A percentile compares a stretch with the other conserved stretches of the same genome.
Conservation (phyloP, 2,329 filamentous ascomycete genomes). For the Chaetothyriales sp. region DNA sequence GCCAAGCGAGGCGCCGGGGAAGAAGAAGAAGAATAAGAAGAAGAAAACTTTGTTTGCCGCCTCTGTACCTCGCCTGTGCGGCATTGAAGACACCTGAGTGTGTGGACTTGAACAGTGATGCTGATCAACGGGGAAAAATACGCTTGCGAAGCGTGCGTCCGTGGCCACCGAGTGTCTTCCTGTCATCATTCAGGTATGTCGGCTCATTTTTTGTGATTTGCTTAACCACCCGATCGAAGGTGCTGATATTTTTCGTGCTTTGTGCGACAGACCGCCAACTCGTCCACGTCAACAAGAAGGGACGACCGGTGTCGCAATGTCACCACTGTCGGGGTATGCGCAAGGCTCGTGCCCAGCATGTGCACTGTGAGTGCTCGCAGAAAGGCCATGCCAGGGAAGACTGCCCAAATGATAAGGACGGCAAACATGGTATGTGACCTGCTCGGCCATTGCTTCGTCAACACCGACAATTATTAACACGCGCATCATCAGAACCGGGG, state of each 20-base stretch:
- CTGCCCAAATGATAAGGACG: conserved; percentile 22
- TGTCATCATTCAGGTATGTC: conserved; percentile 85
- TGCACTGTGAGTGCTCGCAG: conserved; percentile 93
- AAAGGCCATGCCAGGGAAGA: conserved; percentile 40
- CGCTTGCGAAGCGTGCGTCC: conserved; percentile 94
- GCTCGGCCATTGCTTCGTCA: neutral
- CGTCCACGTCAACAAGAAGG: conserved; percentile 93
- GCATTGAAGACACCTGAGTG: neutral
- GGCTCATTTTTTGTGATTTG: conserved; percentile 12
- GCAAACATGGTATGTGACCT: conserved; percentile 20
- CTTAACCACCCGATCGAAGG: conserved; percentile 1
- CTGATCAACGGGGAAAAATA: conserved; percentile 92
- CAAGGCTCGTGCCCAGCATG: conserved; percentile 86
- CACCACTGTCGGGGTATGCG: conserved; percentile 89
- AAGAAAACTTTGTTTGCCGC: neutral
- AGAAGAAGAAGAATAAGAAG: neutral
- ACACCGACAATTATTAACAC: conserved; percentile 2
- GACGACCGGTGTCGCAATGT: conserved; percentile 93
- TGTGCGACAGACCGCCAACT: conserved; percentile 60
- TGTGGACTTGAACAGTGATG: conserved; percentile 33
- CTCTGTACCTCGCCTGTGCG: neutral
- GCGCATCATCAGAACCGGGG: conserved; percentile 13
- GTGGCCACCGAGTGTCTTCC: conserved; percentile 96
- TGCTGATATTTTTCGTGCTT: conserved; percentile 4
- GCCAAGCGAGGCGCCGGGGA: no score